Conservation (phyloP, 1,139 yeast species). For the Candida sanyaensis region DNA sequence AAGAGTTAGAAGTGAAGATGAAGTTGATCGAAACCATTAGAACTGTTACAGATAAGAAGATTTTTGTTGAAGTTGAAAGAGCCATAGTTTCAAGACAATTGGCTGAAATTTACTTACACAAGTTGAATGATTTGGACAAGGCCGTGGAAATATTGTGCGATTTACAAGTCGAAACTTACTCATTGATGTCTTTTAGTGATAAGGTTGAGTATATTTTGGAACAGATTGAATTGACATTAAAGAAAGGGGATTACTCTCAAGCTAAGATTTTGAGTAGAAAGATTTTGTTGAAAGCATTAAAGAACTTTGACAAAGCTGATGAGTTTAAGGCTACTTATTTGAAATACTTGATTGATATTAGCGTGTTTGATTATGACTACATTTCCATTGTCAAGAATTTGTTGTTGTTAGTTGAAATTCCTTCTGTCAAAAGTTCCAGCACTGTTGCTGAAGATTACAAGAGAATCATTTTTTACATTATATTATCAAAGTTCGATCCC, state of each 20-base stretch:
- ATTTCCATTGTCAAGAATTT: constrained; percentile 80
- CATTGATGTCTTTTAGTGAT: constrained; percentile 89
- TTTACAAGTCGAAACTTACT: constrained; percentile 95
- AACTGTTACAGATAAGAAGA: constrained; percentile 87
- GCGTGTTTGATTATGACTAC: constrained; percentile 75
- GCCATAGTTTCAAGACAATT: constrained; percentile 86
- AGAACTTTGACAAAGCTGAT: constrained; percentile 56
- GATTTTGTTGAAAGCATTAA: constrained; percentile 78
- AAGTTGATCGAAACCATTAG: constrained; percentile 78
- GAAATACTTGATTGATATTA: constrained; percentile 76
- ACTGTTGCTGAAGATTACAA: constrained; percentile 41
- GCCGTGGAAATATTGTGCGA: constrained; percentile 92
- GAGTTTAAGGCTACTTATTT: constrained; percentile 75
- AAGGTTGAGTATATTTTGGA: constrained; percentile 89
- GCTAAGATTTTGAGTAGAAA: constrained; percentile 88
- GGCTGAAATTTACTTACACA: constrained; percentile 70
- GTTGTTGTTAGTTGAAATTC: constrained; percentile 77
- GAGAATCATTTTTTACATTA: constrained; percentile 71
- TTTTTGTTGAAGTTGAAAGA: constrained; percentile 93
- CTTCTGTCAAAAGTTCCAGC: constrained; percentile 51
- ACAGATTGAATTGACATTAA: constrained; percentile 82
- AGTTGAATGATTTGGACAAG: constrained; percentile 75
- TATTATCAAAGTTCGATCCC: constrained; percentile 86
- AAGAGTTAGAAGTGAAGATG: constrained; percentile 43
- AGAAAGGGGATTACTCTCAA: constrained; percentile 81